Evolutionary conservation across 768 basidiomycete genomes (phyloP).

Genomic region (Peribolospora kevripleyi): DNA sequence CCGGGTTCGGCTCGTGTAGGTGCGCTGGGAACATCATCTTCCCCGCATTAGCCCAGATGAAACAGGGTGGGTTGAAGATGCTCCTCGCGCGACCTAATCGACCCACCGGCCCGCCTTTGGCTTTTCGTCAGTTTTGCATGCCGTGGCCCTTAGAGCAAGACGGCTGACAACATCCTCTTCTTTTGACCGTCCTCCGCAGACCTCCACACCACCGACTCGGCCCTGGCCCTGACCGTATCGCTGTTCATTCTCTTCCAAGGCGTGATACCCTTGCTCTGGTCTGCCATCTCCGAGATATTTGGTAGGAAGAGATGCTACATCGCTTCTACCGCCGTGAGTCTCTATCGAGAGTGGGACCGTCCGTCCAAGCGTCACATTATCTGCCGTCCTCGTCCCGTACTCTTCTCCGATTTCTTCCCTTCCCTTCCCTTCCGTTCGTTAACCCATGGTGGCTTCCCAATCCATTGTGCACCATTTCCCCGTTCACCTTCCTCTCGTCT

Average conservation of each 20-base stretch:
- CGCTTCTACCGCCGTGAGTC: slow-evolving; percentile 9
- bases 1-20: too few species aligned
- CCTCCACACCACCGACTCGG: slow-evolving; percentile 33
- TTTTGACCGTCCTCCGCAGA: slow-evolving; percentile 27
- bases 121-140: too few species aligned
- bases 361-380: too few species aligned
- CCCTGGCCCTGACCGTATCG: slow-evolving; percentile 44
- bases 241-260: slow-evolving; percentile 55
- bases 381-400: too few species aligned
- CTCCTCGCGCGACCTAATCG: too few species aligned
- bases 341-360: too few species aligned
- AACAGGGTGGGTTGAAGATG: neutral
- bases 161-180: neutral
- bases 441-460: too few species aligned
- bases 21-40: slow-evolving; percentile 7
- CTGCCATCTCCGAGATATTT: slow-evolving; percentile 43
- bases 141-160: too few species aligned
- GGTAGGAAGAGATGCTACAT: slow-evolving; percentile 38
- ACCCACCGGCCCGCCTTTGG: too few species aligned
- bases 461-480: too few species aligned
- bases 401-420: neutral
- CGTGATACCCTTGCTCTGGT: slow-evolving; percentile 40
- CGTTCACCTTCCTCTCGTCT: too few species aligned
- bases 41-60: slow-evolving; percentile 8
- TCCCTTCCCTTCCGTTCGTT: neutral